Evolutionary conservation across 306 rosid genomes (phyloP).

Genomic region (Malus asiatica): DNA sequence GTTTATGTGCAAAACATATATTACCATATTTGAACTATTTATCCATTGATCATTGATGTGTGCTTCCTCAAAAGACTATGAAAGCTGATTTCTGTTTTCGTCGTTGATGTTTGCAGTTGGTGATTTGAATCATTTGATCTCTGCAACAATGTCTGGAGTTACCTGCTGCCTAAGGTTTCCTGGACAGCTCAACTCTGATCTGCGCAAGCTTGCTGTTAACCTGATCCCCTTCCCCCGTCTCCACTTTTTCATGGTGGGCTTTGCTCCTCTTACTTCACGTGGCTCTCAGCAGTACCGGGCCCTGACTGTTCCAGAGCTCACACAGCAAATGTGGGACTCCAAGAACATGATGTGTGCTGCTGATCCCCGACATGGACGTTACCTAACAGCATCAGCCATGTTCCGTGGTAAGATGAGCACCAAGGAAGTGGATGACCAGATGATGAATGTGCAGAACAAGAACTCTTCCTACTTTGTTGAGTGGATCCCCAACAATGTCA

Average conservation of each 20-base stretch:
- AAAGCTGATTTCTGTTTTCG: neutral
- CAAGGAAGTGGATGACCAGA: slow-evolving; percentile 39
- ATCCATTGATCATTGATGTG: neutral
- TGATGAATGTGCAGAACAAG: slow-evolving; percentile 46
- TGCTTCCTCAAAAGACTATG: neutral
- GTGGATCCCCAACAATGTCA: slow-evolving; percentile 45
- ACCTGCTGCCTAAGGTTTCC: slow-evolving; percentile 40
- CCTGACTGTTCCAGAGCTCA: slow-evolving; percentile 34
- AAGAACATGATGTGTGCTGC: slow-evolving; percentile 46
- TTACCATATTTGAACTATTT: neutral
- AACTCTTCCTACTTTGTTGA: slow-evolving; percentile 41
- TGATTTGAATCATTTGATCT: slow-evolving; percentile 39
- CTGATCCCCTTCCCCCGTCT: slow-evolving; percentile 41
- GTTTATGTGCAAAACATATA: too few relatives aligned
- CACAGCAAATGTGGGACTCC: slow-evolving; percentile 44
- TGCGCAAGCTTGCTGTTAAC: slow-evolving; percentile 37
- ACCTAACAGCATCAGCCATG: slow-evolving; percentile 41
- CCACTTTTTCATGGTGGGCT: slow-evolving; percentile 44
- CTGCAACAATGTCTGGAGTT: slow-evolving; percentile 41
- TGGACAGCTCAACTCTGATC: slow-evolving; percentile 40
- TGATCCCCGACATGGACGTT: slow-evolving; percentile 35
- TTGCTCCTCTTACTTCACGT: slow-evolving; percentile 37
- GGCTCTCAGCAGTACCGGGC: slow-evolving; percentile 41
- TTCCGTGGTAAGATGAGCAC: slow-evolving; percentile 44
- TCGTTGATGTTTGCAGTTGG: slow-evolving; percentile 18